phyloP scores from a whole-genome alignment of 2,329 filamentous ascomycete genomes.

The Xylariaceae sp. region DNA sequence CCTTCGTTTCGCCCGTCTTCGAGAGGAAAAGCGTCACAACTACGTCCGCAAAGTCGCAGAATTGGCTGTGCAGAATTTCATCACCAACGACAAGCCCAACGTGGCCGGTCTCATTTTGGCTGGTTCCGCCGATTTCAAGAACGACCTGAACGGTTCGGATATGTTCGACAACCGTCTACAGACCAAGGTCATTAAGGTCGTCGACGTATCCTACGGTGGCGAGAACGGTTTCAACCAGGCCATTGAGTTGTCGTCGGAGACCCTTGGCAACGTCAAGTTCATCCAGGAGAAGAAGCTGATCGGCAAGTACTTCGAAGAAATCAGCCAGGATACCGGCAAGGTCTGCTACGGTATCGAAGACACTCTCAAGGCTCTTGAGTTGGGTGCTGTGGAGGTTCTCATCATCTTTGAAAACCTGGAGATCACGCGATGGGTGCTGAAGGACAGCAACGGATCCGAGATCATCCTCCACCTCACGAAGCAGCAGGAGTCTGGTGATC shows the following conservation, averaged over 20 bases:
- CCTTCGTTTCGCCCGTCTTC: slow-evolving; percentile 96
- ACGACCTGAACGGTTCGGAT: slow-evolving; percentile 95
- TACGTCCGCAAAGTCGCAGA: slow-evolving; percentile 99
- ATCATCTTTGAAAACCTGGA: slow-evolving; percentile 98
- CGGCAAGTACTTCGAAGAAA: slow-evolving; percentile 97
- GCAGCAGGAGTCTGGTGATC: slow-evolving; percentile 67
- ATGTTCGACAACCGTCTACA: slow-evolving; percentile 91
- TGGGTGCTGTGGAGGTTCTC: slow-evolving; percentile 87
- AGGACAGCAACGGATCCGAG: slow-evolving; percentile 67
- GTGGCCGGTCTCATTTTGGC: slow-evolving; percentile 92
- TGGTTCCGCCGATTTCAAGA: slow-evolving; percentile 99
- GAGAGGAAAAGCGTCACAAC: slow-evolving; percentile 99
- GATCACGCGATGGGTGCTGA: slow-evolving; percentile 84
- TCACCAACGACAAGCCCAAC: slow-evolving; percentile 97
- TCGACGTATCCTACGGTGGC: slow-evolving; percentile 96
- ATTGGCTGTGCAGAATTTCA: slow-evolving; percentile 97
- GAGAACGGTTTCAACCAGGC: slow-evolving; percentile 99
- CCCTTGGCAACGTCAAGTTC: slow-evolving; percentile 98
- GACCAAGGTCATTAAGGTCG: slow-evolving; percentile 97
- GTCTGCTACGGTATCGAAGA: slow-evolving; percentile 98
- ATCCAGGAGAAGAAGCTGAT: slow-evolving; percentile 99
- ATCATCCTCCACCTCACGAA: slow-evolving; percentile 84
- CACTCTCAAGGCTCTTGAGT: slow-evolving; percentile 91
- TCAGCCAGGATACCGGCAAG: slow-evolving; percentile 93
- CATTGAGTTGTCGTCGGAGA: slow-evolving; percentile 92